Percentiles rank a stretch among this genome's conserved stretches.
Evolutionary conservation across 495 filamentous ascomycete genomes (phyloP).

Genomic region (Clavariopsis aquatica): DNA sequence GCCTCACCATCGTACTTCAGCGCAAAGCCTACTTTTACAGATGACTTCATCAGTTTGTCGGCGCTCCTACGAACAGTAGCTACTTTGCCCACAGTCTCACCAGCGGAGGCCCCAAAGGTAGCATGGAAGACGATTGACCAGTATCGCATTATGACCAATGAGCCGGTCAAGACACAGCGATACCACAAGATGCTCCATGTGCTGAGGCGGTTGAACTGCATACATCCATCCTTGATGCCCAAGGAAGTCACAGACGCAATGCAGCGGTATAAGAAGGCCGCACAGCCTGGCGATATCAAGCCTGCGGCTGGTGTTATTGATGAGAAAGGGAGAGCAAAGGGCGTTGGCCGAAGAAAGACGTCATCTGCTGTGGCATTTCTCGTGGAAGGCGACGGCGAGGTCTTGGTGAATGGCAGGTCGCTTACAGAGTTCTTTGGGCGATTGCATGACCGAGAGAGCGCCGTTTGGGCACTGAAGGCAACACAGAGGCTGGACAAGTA

Average conservation of each 20-base stretch:
- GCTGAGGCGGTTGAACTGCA: slow-evolving; percentile 78
- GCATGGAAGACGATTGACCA: slow-evolving; percentile 81
- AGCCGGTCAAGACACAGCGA: slow-evolving; percentile 73
- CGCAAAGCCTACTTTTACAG: slow-evolving; percentile 78
- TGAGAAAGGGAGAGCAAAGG: slow-evolving; percentile 70
- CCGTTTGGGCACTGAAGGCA: slow-evolving; percentile 81
- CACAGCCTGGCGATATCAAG: slow-evolving; percentile 66
- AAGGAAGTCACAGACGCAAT: slow-evolving; percentile 64
- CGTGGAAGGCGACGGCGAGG: slow-evolving; percentile 88
- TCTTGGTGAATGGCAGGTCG: slow-evolving; percentile 83
- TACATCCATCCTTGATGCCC: slow-evolving; percentile 78
- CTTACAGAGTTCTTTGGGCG: slow-evolving; percentile 77
- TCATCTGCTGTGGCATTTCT: slow-evolving; percentile 80
- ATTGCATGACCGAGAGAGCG: slow-evolving; percentile 92
- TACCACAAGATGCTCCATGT: slow-evolving; percentile 74
- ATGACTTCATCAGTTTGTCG: slow-evolving; percentile 74
- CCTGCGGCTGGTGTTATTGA: slow-evolving; percentile 63
- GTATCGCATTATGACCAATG: slow-evolving; percentile 72
- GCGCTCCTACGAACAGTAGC: slow-evolving; percentile 68
- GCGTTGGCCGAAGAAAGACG: slow-evolving; percentile 80
- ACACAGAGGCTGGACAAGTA: slow-evolving; percentile 91
- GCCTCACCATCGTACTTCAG: slow-evolving; percentile 93
- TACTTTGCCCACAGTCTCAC: slow-evolving; percentile 65
- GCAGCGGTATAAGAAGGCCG: slow-evolving; percentile 67
- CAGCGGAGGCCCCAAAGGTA: slow-evolving; percentile 67